Evolutionary conservation across 345 rosid species (phyloP).

Genomic region (Salix brachista): DNA sequence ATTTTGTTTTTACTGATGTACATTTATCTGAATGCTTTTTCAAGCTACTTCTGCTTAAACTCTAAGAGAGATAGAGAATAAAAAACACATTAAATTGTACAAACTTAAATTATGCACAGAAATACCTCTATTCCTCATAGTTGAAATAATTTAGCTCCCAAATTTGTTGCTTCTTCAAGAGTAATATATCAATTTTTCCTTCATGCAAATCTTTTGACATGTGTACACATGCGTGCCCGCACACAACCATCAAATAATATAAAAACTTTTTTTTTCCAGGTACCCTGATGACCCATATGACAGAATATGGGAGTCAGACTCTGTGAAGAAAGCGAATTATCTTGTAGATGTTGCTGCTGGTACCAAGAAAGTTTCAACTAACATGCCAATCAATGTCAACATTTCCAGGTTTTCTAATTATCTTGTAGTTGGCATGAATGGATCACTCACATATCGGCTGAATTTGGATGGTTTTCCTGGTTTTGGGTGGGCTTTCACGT

Average conservation of each 20-base stretch:
- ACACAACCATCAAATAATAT: not conserved
- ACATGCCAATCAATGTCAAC: slow-evolving; percentile 43
- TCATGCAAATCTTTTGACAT: not conserved
- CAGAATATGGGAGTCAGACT: slow-evolving; percentile 94
- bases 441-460: slow-evolving; percentile 75
- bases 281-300: slow-evolving; percentile 97
- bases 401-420: too few relatives aligned
- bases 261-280: slow-evolving; percentile 32
- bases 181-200: not conserved
- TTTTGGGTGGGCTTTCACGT: slow-evolving; percentile 79
- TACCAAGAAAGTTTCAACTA: slow-evolving; percentile 67
- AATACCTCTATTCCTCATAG: not conserved
- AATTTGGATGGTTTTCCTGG: slow-evolving; percentile 95
- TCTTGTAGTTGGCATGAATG: slow-evolving; percentile 97
- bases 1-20: not conserved
- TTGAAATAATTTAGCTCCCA: slow-evolving; percentile 1
- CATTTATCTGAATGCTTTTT: slow-evolving; percentile 3
- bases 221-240: rapidly evolving
- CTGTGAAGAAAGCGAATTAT: slow-evolving; percentile 70
- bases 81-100: not conserved
- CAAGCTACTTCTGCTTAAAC: not conserved
- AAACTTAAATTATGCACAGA: not conserved
- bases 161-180: not conserved
- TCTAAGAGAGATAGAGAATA: not conserved
- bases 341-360: slow-evolving; percentile 96